These are phyloP conservation scores for Melaleuca alternifolia DNA, from an alignment of 345 rosid genomes.

Conservation along the genomic window DNA sequence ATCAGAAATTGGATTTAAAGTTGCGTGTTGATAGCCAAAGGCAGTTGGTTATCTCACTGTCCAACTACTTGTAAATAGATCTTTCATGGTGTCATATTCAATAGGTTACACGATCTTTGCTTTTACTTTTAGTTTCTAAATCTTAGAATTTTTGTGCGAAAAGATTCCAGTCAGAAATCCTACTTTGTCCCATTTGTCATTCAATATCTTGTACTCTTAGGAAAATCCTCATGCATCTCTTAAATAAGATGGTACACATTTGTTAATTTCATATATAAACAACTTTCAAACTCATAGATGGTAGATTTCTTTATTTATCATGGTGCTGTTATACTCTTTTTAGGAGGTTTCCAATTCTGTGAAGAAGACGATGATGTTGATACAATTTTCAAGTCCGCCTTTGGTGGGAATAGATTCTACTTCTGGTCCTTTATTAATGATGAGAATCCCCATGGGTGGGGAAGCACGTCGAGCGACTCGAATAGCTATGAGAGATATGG, in stretches of 20 bases:
- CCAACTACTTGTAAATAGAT: neutral
- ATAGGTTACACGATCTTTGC: neutral
- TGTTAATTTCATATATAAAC: neutral
- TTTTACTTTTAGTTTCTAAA: neutral
- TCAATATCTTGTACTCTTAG: neutral
- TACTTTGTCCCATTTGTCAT: neutral
- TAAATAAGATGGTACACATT: neutral
- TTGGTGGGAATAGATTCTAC: slow-evolving; percentile 47
- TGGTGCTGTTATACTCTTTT: slow-evolving; percentile 7
- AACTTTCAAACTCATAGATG: neutral
- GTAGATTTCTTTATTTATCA: neutral
- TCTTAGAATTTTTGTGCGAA: neutral
- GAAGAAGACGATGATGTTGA: slow-evolving; percentile 47
- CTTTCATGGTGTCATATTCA: neutral
- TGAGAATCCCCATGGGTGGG: slow-evolving; percentile 23
- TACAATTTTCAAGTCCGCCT: slow-evolving; percentile 47
- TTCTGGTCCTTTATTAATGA: slow-evolving; percentile 62
- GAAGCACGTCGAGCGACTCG: slow-evolving; percentile 28
- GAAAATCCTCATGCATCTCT: neutral
- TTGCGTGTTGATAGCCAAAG: neutral
- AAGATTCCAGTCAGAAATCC: neutral
- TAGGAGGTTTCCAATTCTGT: slow-evolving; percentile 55
- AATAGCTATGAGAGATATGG: slow-evolving; percentile 23
- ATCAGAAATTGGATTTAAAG: neutral
- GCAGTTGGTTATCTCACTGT: neutral